Percentiles rank a stretch among this genome's conserved stretches.
phyloP scores from a whole-genome alignment of 1,139 yeast species.

The Kurtzmaniella quercitrusa region DNA sequence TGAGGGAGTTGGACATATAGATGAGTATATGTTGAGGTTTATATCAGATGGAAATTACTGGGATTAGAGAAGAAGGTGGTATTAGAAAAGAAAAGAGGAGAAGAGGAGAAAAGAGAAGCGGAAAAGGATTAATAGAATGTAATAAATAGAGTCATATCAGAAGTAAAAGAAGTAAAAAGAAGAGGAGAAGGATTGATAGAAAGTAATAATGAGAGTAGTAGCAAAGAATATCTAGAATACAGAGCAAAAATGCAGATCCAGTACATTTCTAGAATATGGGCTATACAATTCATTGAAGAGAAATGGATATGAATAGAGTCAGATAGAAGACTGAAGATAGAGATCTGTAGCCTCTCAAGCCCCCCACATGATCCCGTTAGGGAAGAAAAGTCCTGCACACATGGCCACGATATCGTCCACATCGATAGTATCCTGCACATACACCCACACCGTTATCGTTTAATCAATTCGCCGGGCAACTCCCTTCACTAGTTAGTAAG shows the following conservation, averaged over 20 bases:
- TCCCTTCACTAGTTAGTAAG: background rate
- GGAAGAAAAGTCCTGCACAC: background rate
- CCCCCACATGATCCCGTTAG: too few relatives aligned
- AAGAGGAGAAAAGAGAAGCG: background rate
- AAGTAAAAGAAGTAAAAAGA: too few relatives aligned
- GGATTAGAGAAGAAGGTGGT: constrained; percentile 22
- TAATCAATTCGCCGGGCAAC: background rate
- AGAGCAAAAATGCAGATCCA: background rate
- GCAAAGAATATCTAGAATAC: background rate
- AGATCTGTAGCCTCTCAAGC: too few relatives aligned
- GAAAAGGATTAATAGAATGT: too few relatives aligned
- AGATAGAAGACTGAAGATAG: too few relatives aligned
- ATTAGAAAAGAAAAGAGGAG: too few relatives aligned
- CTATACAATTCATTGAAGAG: too few relatives aligned
- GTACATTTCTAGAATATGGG: background rate
- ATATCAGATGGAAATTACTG: constrained; percentile 78
- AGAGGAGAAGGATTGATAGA: background rate
- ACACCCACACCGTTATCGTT: background rate
- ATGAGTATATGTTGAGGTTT: constrained; percentile 91
- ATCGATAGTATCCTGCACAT: background rate
- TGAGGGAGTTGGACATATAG: constrained; percentile 80
- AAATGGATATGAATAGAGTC: too few relatives aligned
- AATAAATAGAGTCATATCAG: too few relatives aligned
- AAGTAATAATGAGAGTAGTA: background rate
- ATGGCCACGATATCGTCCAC: too few relatives aligned